Evolutionary conservation across 192 early-diverging fungal species (phyloP).

Genomic region (Mortierella antarctica): DNA sequence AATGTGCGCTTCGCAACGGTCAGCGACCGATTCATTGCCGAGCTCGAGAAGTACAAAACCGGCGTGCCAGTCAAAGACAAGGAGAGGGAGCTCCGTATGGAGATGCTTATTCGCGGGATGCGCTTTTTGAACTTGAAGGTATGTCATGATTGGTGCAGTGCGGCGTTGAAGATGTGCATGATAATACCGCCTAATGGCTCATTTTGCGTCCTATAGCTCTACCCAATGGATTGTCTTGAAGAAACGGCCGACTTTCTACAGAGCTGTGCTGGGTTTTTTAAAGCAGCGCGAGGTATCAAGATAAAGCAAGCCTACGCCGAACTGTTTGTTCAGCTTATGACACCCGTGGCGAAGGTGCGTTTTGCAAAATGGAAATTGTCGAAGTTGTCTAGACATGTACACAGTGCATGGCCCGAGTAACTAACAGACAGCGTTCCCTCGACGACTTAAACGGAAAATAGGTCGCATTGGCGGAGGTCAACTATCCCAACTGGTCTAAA

Average conservation of each 20-base stretch:
- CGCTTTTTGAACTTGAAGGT: slow-evolving; percentile 90
- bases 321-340: slow-evolving; percentile 90
- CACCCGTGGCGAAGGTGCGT: slow-evolving; percentile 84
- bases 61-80: slow-evolving; percentile 63
- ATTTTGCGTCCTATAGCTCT: slow-evolving; percentile 66
- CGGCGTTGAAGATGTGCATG: neutral
- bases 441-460: slow-evolving; percentile 10
- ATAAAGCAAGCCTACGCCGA: slow-evolving; percentile 94
- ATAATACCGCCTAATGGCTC: neutral
- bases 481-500: slow-evolving; percentile 92
- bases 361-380: neutral
- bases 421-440: neutral
- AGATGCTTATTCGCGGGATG: slow-evolving; percentile 90
- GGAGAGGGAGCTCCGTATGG: slow-evolving; percentile 82
- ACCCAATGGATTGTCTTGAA: slow-evolving; percentile 92
- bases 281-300: slow-evolving; percentile 77
- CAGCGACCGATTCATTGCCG: slow-evolving; percentile 91
- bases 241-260: slow-evolving; percentile 95
- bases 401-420: neutral
- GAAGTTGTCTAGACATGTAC: neutral
- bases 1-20: slow-evolving; percentile 92
- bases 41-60: slow-evolving; percentile 80
- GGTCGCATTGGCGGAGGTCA: slow-evolving; percentile 94
- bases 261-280: slow-evolving; percentile 90
- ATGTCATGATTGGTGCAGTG: neutral